Conservation (phyloP, 108 stramenopile genomes). For the Skeletonema tropicum region DNA sequence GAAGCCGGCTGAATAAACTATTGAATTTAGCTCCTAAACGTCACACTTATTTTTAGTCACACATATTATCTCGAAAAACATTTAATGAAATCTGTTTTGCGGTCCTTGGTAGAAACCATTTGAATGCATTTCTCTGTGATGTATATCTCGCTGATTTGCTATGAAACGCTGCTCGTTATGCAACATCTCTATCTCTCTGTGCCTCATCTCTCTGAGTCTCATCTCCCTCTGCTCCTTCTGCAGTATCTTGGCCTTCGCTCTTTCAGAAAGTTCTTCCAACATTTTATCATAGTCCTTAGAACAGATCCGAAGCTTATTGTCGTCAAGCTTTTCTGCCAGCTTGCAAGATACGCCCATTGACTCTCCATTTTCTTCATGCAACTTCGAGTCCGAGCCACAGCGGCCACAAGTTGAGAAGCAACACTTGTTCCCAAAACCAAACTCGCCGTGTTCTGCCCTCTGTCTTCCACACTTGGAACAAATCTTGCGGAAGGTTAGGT, state of each 20-base stretch:
- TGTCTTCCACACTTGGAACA: conserved; percentile 79
- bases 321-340: conserved; percentile 65
- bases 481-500: conserved; percentile 81
- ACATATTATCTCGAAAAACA: not conserved
- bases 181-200: not conserved
- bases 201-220: not conserved
- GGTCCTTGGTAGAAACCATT: not conserved
- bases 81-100: not conserved
- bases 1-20: conserved; percentile 33
- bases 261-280: conserved; percentile 68
- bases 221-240: conserved; percentile 3
- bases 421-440: conserved; percentile 88
- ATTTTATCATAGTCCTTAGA: conserved; percentile 56
- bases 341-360: conserved; percentile 76
- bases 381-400: conserved; percentile 62
- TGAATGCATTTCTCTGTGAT: not conserved
- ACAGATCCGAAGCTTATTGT: conserved; percentile 37
- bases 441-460: conserved; percentile 81
- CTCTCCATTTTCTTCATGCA: conserved; percentile 47
- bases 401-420: conserved; percentile 72
- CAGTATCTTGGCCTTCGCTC: conserved; percentile 45
- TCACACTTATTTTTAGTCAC: not conserved
- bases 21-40: not conserved
- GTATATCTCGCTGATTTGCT: not conserved
- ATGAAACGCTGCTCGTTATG: not conserved